Evolutionary conservation across 805 yeast species (phyloP).

Genomic region (Kodamaea kakaduensis): DNA sequence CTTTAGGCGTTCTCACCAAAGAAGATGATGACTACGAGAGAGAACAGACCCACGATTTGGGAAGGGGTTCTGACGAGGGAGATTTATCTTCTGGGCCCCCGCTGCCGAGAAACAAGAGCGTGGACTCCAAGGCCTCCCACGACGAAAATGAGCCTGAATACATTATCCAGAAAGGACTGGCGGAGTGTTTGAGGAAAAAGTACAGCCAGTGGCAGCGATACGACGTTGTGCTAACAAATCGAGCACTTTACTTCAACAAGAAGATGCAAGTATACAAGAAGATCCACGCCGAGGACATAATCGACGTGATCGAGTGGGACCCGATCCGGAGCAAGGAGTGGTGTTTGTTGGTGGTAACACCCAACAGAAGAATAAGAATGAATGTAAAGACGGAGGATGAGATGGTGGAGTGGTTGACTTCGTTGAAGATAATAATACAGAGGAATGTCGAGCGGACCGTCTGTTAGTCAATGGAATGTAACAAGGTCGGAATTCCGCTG

Average conservation of each 20-base stretch:
- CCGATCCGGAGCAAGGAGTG: constrained; percentile 39
- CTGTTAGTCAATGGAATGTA: no score
- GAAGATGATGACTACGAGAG: constrained; percentile 2
- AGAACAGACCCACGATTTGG: neutral
- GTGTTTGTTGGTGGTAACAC: constrained; percentile 47
- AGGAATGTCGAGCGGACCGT: no score
- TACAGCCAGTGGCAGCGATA: constrained; percentile 47
- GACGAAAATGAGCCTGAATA: constrained; percentile 6
- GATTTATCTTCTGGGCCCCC: constrained; percentile 5
- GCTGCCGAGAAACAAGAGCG: neutral
- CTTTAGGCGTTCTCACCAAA: constrained; percentile 5
- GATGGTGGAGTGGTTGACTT: constrained; percentile 46
- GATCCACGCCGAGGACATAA: constrained; percentile 28
- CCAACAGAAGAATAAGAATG: constrained; percentile 41
- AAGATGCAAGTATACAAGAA: constrained; percentile 25
- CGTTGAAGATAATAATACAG: no score
- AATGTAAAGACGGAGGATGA: constrained; percentile 45
- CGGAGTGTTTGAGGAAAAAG: constrained; percentile 37
- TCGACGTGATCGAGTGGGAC: constrained; percentile 50
- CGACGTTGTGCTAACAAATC: constrained; percentile 42
- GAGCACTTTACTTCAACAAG: constrained; percentile 39
- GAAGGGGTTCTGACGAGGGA: constrained; percentile 1
- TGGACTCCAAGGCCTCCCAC: neutral
- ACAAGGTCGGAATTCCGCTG: no score
- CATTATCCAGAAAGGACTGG: constrained; percentile 36